phyloP scores from a whole-genome alignment of 2,329 filamentous ascomycete genomes.

The Zymoseptoria tritici region DNA sequence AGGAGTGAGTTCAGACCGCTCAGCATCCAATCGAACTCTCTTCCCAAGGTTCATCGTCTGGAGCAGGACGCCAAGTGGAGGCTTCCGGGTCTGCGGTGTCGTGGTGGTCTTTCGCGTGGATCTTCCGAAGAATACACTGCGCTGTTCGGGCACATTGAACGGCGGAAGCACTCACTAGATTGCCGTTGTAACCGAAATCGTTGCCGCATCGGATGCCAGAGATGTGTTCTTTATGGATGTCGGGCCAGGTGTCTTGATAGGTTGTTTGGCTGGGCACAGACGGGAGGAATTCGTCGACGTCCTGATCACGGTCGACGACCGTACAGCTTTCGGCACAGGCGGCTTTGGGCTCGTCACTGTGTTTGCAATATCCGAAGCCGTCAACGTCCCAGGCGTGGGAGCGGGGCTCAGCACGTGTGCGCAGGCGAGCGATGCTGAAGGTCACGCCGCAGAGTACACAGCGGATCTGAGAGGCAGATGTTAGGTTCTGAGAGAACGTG shows the following conservation, averaged over 20 bases:
- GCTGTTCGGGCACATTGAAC: constrained; percentile 6
- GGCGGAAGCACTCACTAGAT: constrained; percentile 9
- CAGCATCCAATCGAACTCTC: constrained; percentile 1
- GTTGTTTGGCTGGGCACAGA: neutral
- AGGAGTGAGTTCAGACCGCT: constrained; percentile 4
- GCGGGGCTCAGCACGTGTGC: neutral
- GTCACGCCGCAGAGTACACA: constrained; percentile 8
- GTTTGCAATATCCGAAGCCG: neutral
- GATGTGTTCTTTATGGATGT: constrained; percentile 6
- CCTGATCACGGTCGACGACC: neutral
- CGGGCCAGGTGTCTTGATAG: too few species aligned
- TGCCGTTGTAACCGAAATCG: constrained; percentile 8
- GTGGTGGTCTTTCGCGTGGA: constrained; percentile 1
- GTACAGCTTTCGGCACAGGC: neutral
- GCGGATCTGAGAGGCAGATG: neutral
- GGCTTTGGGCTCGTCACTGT: neutral
- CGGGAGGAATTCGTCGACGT: neutral
- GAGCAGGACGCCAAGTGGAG: too few species aligned
- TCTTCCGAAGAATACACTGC: constrained; percentile 11
- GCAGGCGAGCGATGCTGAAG: constrained; percentile 10
- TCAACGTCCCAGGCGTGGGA: constrained; percentile 1
- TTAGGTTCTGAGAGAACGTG: too few species aligned
- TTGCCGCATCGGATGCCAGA: constrained; percentile 5
- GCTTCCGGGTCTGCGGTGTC: neutral
- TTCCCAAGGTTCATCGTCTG: neutral